Percentiles rank a stretch among this genome's conserved stretches.
phyloP scores from a whole-genome alignment of 192 early-diverging fungal genomes.

The Lunasporangiospora selenospora region DNA sequence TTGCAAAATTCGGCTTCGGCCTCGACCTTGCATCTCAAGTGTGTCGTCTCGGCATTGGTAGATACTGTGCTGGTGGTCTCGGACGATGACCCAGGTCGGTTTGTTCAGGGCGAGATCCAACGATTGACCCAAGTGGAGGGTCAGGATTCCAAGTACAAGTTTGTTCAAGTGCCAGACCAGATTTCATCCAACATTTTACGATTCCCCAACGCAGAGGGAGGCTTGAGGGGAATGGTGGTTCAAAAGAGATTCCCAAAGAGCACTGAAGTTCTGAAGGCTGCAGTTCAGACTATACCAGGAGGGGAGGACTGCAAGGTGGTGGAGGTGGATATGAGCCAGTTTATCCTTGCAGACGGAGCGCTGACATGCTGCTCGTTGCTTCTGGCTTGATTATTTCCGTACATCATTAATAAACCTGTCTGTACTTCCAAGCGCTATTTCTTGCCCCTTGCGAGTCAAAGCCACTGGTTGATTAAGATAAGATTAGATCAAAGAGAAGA shows the following conservation, averaged over 20 bases:
- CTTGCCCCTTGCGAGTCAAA: too few relatives aligned
- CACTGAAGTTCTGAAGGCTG: slow-evolving; percentile 7
- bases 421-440: too few relatives aligned
- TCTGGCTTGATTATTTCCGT: neutral
- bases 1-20: slow-evolving; percentile 15
- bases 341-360: slow-evolving; percentile 52
- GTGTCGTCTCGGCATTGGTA: slow-evolving; percentile 31
- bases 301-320: neutral
- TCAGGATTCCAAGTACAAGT: slow-evolving; percentile 2
- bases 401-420: neutral
- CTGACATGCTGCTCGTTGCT: slow-evolving; percentile 51
- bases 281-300: neutral
- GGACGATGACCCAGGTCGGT: slow-evolving; percentile 26
- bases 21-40: slow-evolving; percentile 48
- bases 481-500: neutral
- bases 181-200: slow-evolving; percentile 47
- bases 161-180: slow-evolving; percentile 45
- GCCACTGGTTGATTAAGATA: slow-evolving; percentile 4
- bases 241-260: slow-evolving; percentile 44
- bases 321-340: slow-evolving; percentile 45
- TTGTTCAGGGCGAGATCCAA: slow-evolving; percentile 28
- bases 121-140: neutral
- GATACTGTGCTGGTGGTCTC: slow-evolving; percentile 21
- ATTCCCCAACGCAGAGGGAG: slow-evolving; percentile 19
- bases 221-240: slow-evolving; percentile 9